Evolutionary conservation across 345 rosid species (phyloP).

Genomic region (Populus deltoides): DNA sequence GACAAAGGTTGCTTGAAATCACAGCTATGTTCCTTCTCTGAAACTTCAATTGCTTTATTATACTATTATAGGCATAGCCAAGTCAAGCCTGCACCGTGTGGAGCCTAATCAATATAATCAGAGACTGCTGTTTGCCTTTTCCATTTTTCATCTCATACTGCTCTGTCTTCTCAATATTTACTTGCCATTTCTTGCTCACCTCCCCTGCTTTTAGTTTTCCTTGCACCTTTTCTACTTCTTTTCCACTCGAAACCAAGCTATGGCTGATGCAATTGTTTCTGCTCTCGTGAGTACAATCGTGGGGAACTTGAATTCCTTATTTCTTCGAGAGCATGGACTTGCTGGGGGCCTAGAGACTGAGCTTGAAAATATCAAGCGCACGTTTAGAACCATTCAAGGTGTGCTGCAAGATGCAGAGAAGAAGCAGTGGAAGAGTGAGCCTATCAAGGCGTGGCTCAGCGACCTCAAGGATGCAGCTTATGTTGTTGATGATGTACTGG

Average conservation of each 20-base stretch:
- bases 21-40: too few species aligned
- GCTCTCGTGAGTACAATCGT: neutral
- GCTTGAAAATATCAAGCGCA: neutral
- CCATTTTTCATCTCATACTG: too few species aligned
- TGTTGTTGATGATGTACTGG: constrained; percentile 1
- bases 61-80: too few species aligned
- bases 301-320: neutral
- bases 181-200: too few species aligned
- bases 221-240: too few species aligned
- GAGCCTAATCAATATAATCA: too few species aligned
- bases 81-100: too few species aligned
- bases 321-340: neutral
- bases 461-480: constrained; percentile 3
- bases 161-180: too few species aligned
- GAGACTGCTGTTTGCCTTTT: too few species aligned
- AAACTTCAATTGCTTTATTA: too few species aligned
- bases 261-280: constrained; percentile 10
- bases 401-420: constrained; percentile 16
- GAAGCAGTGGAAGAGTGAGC: neutral
- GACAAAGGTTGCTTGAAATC: too few species aligned
- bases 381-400: neutral
- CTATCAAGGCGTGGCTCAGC: neutral
- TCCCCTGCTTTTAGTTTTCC: too few species aligned
- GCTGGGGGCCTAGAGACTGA: neutral
- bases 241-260: neutral